Percentiles rank a stretch among this genome's conserved stretches.
Evolutionary conservation across 495 filamentous ascomycete species (phyloP).

Genomic region (Neurospora africana): DNA sequence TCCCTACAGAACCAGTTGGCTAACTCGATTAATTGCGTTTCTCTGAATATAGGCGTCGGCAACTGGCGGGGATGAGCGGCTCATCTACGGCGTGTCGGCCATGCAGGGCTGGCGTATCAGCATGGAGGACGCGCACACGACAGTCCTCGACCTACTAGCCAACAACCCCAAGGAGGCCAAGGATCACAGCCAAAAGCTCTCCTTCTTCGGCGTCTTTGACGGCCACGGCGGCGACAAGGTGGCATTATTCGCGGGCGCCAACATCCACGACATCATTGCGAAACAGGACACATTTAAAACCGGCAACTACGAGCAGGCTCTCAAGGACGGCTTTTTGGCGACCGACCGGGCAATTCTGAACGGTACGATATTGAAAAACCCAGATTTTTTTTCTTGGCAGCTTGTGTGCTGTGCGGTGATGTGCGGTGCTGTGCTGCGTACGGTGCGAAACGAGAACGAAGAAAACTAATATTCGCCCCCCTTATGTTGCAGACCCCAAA

Average conservation of each 20-base stretch:
- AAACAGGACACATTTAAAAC: conserved; percentile 89
- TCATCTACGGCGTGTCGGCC: conserved; percentile 86
- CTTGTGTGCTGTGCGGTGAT: background rate
- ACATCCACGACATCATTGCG: conserved; percentile 85
- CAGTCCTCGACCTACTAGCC: conserved; percentile 76
- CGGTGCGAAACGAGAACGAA: conserved; percentile 11
- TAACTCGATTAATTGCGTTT: conserved; percentile 8
- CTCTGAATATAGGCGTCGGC: conserved; percentile 56
- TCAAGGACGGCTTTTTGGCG: conserved; percentile 95
- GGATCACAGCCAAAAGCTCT: conserved; percentile 61
- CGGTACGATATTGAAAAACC: conserved; percentile 44
- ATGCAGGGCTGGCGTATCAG: conserved; percentile 99
- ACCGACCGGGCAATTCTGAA: conserved; percentile 92
- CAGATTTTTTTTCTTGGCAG: background rate
- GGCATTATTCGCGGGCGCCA: conserved; percentile 81
- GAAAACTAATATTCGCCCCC: background rate
- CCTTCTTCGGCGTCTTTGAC: conserved; percentile 97
- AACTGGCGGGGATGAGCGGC: conserved; percentile 83
- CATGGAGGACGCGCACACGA: conserved; percentile 95
- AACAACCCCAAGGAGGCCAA: conserved; percentile 46
- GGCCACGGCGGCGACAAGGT: conserved; percentile 97
- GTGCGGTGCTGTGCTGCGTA: background rate
- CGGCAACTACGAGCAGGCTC: conserved; percentile 84
- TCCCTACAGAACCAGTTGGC: background rate
- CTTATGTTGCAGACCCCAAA: conserved; percentile 60